A percentile compares a stretch with the other conserved stretches of the same genome.
Conservation (phyloP, 1,284 basidiomycete species). For the Peniophora sp. region DNA sequence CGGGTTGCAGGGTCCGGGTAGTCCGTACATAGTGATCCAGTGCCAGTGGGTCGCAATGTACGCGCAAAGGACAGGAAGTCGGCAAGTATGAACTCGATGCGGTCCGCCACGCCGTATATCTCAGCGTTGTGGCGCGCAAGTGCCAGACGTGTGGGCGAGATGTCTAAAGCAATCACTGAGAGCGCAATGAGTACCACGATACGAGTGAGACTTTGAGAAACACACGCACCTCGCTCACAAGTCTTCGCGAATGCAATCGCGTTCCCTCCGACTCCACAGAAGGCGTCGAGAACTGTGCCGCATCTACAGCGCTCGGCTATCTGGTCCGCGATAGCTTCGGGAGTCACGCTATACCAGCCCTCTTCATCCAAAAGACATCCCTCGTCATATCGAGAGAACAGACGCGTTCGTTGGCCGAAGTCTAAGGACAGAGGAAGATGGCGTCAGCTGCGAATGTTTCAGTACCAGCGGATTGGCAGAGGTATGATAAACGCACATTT, state of each 20-base stretch:
- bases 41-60: slow-evolving; percentile 1
- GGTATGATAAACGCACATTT: slow-evolving; percentile 63
- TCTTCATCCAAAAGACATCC: slow-evolving; percentile 80
- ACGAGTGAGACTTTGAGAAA: slow-evolving; percentile 8
- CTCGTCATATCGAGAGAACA: slow-evolving; percentile 74
- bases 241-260: slow-evolving; percentile 95
- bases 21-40: neutral
- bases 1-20: slow-evolving; percentile 13
- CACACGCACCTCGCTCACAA: slow-evolving; percentile 72
- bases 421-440: slow-evolving; percentile 38
- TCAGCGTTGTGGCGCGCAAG: slow-evolving; percentile 88
- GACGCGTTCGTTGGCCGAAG: slow-evolving; percentile 75
- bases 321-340: slow-evolving; percentile 84
- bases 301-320: slow-evolving; percentile 90
- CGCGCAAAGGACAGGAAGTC: slow-evolving; percentile 81
- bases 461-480: neutral
- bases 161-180: slow-evolving; percentile 88
- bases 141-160: slow-evolving; percentile 73
- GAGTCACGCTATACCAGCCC: slow-evolving; percentile 97
- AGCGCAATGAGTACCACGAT: slow-evolving; percentile 5
- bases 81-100: slow-evolving; percentile 88
- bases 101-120: slow-evolving; percentile 89
- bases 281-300: slow-evolving; percentile 83
- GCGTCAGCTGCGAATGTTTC: neutral
- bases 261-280: slow-evolving; percentile 97